A percentile compares a stretch with the other conserved stretches of the same genome.
phyloP scores from a whole-genome alignment of 179 eudicot genomes.

The Silene coronaria region DNA sequence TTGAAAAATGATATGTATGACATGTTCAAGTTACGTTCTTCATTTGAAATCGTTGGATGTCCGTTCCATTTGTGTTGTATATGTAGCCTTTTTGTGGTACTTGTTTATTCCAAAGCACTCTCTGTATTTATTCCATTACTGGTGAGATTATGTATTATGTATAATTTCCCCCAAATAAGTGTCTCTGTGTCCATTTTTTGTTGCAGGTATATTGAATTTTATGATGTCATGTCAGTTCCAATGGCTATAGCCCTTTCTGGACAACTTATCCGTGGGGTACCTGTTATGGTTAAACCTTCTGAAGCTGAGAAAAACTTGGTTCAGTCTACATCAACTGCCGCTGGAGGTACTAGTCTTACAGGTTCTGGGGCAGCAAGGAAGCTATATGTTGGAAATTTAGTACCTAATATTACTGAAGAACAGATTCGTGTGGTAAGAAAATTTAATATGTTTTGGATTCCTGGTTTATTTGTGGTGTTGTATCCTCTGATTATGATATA shows the following conservation, averaged over 20 bases:
- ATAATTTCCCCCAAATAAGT: neutral
- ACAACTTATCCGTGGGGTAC: slow-evolving; percentile 73
- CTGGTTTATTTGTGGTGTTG: neutral
- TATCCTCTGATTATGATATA: neutral
- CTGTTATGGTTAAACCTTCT: slow-evolving; percentile 90
- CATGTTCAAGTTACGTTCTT: neutral
- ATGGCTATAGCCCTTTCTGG: slow-evolving; percentile 97
- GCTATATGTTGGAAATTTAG: slow-evolving; percentile 84
- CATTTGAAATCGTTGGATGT: neutral
- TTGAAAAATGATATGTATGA: neutral
- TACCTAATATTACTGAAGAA: slow-evolving; percentile 67
- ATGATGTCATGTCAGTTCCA: slow-evolving; percentile 88
- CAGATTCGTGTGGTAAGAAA: slow-evolving; percentile 57
- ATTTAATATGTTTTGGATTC: neutral
- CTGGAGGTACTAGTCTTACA: slow-evolving; percentile 47
- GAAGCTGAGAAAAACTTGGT: slow-evolving; percentile 95
- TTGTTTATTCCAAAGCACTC: neutral
- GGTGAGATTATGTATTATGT: neutral
- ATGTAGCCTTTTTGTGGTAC: neutral
- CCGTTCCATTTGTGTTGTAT: neutral
- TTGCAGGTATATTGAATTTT: slow-evolving; percentile 84
- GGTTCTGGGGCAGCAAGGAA: slow-evolving; percentile 74
- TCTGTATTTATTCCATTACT: neutral
- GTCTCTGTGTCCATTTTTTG: slow-evolving; percentile 4
- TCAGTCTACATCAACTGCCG: slow-evolving; percentile 60